phyloP scores from a whole-genome alignment of 2,329 filamentous ascomycete species.

The Fusarium staphyleae region DNA sequence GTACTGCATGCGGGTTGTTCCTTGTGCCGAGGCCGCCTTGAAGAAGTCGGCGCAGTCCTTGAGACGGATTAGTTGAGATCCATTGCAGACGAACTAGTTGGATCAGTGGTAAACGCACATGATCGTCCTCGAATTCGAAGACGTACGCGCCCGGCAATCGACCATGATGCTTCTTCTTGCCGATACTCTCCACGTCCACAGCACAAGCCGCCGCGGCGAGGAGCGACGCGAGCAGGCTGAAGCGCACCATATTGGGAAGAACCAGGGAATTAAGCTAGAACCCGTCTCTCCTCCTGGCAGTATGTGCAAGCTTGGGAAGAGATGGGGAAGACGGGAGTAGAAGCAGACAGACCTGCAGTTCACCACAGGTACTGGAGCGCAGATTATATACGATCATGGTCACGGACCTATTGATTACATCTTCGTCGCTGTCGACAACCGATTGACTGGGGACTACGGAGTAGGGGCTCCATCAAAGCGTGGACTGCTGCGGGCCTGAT shows the following conservation, averaged over 20 bases:
- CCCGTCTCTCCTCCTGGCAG: slow-evolving; percentile 14
- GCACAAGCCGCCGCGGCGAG: slow-evolving; percentile 46
- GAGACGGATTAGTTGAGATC: not conserved
- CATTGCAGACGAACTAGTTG: not conserved
- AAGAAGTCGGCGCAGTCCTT: slow-evolving; percentile 32
- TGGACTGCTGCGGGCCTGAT: slow-evolving; percentile 17
- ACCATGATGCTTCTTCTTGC: slow-evolving; percentile 26
- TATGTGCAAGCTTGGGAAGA: slow-evolving; percentile 8
- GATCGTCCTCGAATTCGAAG: slow-evolving; percentile 59
- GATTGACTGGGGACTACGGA: not conserved
- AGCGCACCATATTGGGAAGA: slow-evolving; percentile 46
- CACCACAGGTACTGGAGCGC: not conserved
- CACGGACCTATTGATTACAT: not conserved
- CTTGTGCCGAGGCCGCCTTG: slow-evolving; percentile 41
- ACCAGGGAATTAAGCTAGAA: not conserved
- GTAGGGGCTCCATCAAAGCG: slow-evolving; percentile 7
- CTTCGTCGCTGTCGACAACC: slow-evolving; percentile 3
- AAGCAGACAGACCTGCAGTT: slow-evolving; percentile 3
- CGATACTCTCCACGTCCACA: slow-evolving; percentile 36
- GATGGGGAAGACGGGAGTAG: not conserved
- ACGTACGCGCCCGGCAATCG: slow-evolving; percentile 58
- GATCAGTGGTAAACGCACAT: slow-evolving; percentile 46
- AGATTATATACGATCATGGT: slow-evolving; percentile 29
- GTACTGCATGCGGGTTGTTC: slow-evolving; percentile 56
- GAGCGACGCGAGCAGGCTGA: slow-evolving; percentile 46